A percentile compares a stretch with the other conserved stretches of the same genome.
phyloP scores from a whole-genome alignment of 805 yeast species.

The Pichia sporocuriosa region DNA sequence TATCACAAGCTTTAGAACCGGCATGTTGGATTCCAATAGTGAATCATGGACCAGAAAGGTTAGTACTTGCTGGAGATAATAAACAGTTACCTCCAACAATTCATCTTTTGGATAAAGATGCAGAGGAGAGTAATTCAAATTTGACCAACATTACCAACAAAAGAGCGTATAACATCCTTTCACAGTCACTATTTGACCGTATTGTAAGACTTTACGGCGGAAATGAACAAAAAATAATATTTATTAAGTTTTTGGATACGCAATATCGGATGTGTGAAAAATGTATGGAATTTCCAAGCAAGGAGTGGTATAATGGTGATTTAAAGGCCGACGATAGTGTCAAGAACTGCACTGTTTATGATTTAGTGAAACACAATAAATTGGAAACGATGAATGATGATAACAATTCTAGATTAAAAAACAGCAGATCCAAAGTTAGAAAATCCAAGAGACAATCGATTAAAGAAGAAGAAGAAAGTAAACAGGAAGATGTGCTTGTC shows the following conservation, averaged over 20 bases:
- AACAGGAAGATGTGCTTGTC: too few species aligned
- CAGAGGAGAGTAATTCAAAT: too few species aligned
- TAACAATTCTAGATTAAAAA: background rate
- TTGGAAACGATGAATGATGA: background rate
- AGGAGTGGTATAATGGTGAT: constrained; percentile 53
- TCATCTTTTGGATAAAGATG: constrained; percentile 31
- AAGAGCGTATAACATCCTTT: constrained; percentile 40
- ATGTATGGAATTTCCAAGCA: constrained; percentile 76
- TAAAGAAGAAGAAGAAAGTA: background rate
- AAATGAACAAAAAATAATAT: constrained; percentile 29
- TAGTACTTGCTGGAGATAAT: constrained; percentile 89
- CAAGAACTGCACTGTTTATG: constrained; percentile 42
- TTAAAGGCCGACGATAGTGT: constrained; percentile 61
- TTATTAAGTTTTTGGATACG: constrained; percentile 53
- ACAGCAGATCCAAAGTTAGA: too few species aligned
- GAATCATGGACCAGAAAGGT: constrained; percentile 49
- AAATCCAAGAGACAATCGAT: too few species aligned
- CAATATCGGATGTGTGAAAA: constrained; percentile 84
- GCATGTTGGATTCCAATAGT: constrained; percentile 94
- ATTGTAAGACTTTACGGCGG: constrained; percentile 44
- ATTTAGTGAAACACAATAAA: constrained; percentile 31
- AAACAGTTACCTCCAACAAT: constrained; percentile 89
- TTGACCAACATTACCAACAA: constrained; percentile 19
- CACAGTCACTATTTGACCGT: constrained; percentile 75
- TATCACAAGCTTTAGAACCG: constrained; percentile 89